A percentile compares a stretch with the other conserved stretches of the same genome.
phyloP scores from a whole-genome alignment of 2,329 filamentous ascomycete species.

The Neospermospora avenae region DNA sequence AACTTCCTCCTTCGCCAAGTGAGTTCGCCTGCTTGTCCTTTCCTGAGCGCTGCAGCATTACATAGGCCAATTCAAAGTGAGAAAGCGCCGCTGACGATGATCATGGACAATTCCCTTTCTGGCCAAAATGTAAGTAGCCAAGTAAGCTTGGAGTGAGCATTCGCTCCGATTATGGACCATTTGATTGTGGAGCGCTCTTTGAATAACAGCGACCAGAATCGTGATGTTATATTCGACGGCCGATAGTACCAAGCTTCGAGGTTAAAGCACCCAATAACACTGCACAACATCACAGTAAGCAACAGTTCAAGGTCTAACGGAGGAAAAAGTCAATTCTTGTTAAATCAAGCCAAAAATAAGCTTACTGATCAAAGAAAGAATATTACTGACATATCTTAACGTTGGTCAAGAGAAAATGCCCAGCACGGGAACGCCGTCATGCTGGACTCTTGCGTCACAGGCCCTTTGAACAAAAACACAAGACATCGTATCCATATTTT shows the following conservation, averaged over 20 bases:
- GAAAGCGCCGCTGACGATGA: background rate
- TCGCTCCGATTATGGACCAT: background rate
- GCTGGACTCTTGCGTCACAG: too few relatives aligned
- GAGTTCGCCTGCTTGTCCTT: background rate
- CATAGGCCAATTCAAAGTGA: slow-evolving; percentile 2
- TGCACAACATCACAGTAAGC: background rate
- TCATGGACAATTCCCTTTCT: background rate
- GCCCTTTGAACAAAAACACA: background rate
- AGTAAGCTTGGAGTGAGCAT: background rate
- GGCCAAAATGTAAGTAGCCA: background rate
- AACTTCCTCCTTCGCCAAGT: background rate
- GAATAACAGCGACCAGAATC: background rate
- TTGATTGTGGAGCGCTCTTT: too few relatives aligned
- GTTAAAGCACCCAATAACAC: background rate
- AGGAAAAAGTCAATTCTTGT: too few relatives aligned
- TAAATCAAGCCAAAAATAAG: too few relatives aligned
- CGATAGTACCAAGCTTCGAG: background rate
- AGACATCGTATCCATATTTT: slow-evolving; percentile 1
- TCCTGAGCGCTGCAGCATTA: slow-evolving; percentile 4
- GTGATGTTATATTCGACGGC: background rate
- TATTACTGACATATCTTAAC: too few relatives aligned
- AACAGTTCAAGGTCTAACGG: background rate
- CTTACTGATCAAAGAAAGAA: too few relatives aligned
- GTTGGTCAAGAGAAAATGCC: too few relatives aligned
- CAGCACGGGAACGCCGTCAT: too few relatives aligned